Conservation (phyloP, 139 green algal genomes). For the Cymbomonas tetramitiformis region DNA sequence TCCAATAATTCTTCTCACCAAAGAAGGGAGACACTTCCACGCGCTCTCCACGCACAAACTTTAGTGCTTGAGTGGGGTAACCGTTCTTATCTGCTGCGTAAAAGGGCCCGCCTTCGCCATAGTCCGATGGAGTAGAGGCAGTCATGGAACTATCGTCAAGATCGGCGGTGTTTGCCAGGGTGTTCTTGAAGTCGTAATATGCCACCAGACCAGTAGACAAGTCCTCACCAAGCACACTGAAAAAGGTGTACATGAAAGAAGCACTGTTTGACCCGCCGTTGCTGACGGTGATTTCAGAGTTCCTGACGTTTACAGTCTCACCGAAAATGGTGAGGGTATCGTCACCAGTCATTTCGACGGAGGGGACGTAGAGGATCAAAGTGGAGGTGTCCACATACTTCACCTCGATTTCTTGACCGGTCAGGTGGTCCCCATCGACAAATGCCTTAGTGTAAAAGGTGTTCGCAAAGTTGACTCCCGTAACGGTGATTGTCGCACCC, state of each 20-base stretch:
- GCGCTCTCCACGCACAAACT: slow-evolving; percentile 9
- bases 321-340: no score
- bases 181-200: slow-evolving; percentile 3
- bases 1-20: not conserved
- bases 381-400: not conserved
- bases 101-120: slow-evolving; percentile 4
- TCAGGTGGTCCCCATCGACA: no score
- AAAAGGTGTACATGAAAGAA: slow-evolving; percentile 9
- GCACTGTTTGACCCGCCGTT: slow-evolving; percentile 12
- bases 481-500: slow-evolving; percentile 1
- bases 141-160: no score
- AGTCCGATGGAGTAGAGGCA: no score
- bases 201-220: slow-evolving; percentile 1
- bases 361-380: no score
- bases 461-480: slow-evolving; percentile 15
- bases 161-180: not conserved
- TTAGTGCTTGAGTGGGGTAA: not conserved
- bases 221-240: slow-evolving; percentile 15
- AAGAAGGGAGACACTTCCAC: slow-evolving; percentile 1
- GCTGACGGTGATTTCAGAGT: not conserved
- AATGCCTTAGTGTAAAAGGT: no score
- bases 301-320: no score
- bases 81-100: not conserved
- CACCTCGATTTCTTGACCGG: no score
- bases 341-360: no score